Base-by-base conservation (phyloP, 1,284 basidiomycete genomes). In the Retiboletus flavoniger region DNA sequence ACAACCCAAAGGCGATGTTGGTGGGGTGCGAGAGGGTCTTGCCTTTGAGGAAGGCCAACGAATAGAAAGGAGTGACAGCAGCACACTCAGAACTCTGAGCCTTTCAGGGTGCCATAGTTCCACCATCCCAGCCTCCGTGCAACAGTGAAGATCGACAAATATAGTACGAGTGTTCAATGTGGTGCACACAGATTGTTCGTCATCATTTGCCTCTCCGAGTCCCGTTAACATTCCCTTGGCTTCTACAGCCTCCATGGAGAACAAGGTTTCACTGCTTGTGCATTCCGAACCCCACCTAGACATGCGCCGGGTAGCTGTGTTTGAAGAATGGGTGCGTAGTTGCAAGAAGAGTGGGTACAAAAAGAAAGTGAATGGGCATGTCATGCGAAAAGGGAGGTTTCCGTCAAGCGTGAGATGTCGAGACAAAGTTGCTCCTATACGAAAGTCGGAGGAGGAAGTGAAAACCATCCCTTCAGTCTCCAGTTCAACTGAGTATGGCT, bases 71-170 rank as follows among this genome's bases (percentile, higher is more conserved):
- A 56, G 41, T 54, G 63, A 64, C 60, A 77, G 55, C 31, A 77
- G 58, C 2, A 78, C 74, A 10, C 75, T 72, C 26, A 87, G 67
- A 3, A 82, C 78, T 40, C 78, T 77, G 46, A 91, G 73, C 21
- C 84, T 84, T 45, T 80, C 75, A 5, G 80, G 80, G 54, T 89
- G 82, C 88, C 89, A 93, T 10, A 93, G 69, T 65, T 93, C 88
- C 43, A 89, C 53, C 45, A 82, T 81, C 19, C 90, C 68, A 4
- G 81, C 80, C 59, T 92, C 89, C 8, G 84, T 75, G 10, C 76
- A 74, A 35, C 79, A 66, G 54, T 80, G 77, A 26, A 84, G 59
- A 41, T 85, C 78, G 1, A 79, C 61, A 35, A 82, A 76, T 13
- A 80, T 54, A 0, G 89, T 84, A 7, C 73, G 67, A 21, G 72